A percentile compares a stretch with the other conserved stretches of the same genome.
Evolutionary conservation across 2,329 filamentous ascomycete genomes (phyloP).

Genomic region (Penicillium sp.): DNA sequence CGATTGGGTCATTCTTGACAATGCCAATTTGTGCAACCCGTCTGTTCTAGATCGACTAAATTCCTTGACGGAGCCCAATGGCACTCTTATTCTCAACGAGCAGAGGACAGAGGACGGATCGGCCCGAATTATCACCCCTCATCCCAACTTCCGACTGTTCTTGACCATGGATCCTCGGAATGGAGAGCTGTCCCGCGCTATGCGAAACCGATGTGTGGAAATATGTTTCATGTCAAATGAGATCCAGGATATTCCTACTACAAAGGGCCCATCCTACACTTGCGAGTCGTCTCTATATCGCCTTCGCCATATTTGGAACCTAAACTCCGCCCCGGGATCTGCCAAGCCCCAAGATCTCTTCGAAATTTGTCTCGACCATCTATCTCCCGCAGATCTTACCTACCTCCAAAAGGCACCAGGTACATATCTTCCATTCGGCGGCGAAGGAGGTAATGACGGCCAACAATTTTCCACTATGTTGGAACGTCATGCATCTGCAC

Average conservation of each 20-base stretch:
- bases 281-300: conserved; percentile 46
- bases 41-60: conserved; percentile 94
- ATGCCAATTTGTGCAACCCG: conserved; percentile 94
- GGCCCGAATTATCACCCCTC: conserved; percentile 77
- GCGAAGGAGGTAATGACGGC: conserved; percentile 6
- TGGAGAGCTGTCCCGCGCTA: conserved; percentile 91
- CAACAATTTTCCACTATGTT: conserved; percentile 25
- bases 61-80: conserved; percentile 88
- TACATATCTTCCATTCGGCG: conserved; percentile 24
- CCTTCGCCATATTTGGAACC: conserved; percentile 39
- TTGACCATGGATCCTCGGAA: conserved; percentile 90
- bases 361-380: conserved; percentile 42
- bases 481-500: conserved; percentile 36
- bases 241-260: conserved; percentile 14
- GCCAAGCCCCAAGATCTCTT: conserved; percentile 23
- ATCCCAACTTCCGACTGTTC: conserved; percentile 88
- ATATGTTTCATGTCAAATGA: conserved; percentile 69
- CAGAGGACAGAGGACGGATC: conserved; percentile 82
- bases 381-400: conserved; percentile 38
- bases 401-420: conserved; percentile 37
- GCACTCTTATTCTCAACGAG: conserved; percentile 88
- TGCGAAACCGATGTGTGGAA: conserved; percentile 94
- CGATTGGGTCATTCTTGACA: conserved; percentile 92
- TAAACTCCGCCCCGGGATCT: conserved; percentile 15
- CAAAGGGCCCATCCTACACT: conserved; percentile 39